A percentile compares a stretch with the other conserved stretches of the same genome.
Evolutionary conservation across 202 grass and related monocot genomes (phyloP).

Genomic region (Panicum hallii): DNA sequence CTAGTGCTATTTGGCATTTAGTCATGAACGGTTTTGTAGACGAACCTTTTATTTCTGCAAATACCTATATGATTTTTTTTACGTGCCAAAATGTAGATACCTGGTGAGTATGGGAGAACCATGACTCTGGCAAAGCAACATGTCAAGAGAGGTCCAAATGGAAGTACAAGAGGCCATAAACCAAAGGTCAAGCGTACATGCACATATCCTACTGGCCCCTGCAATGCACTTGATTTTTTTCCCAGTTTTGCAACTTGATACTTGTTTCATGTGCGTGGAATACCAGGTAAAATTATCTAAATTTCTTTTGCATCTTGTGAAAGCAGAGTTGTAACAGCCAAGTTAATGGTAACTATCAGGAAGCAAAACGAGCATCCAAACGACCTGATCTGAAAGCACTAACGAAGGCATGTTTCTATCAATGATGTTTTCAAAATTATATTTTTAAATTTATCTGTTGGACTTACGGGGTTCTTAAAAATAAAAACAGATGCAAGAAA

Average conservation of each 20-base stretch:
- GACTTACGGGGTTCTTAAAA: background rate
- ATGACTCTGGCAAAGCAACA: background rate
- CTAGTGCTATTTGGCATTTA: background rate
- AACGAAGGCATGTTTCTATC: conserved; percentile 47
- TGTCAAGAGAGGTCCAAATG: background rate
- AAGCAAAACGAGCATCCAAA: conserved; percentile 48
- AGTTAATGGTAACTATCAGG: conserved; percentile 24
- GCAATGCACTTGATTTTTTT: background rate
- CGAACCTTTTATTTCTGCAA: conserved; percentile 3
- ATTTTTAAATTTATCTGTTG: background rate
- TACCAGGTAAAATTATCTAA: background rate
- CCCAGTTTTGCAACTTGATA: conserved; percentile 15
- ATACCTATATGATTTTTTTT: background rate
- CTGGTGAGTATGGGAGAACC: conserved; percentile 5
- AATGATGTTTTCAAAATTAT: background rate
- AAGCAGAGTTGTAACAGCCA: conserved; percentile 39
- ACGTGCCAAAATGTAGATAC: background rate
- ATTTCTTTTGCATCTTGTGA: conserved; percentile 27
- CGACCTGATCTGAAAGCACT: conserved; percentile 71
- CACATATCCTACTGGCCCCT: background rate
- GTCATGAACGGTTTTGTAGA: background rate
- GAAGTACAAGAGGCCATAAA: conserved; percentile 5
- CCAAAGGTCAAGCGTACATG: background rate
- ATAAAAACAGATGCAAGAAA: conserved; percentile 57
- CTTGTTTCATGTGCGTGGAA: background rate